phyloP scores from a whole-genome alignment of 2,329 filamentous ascomycete genomes.

The Cladosporium cucumerinum region DNA sequence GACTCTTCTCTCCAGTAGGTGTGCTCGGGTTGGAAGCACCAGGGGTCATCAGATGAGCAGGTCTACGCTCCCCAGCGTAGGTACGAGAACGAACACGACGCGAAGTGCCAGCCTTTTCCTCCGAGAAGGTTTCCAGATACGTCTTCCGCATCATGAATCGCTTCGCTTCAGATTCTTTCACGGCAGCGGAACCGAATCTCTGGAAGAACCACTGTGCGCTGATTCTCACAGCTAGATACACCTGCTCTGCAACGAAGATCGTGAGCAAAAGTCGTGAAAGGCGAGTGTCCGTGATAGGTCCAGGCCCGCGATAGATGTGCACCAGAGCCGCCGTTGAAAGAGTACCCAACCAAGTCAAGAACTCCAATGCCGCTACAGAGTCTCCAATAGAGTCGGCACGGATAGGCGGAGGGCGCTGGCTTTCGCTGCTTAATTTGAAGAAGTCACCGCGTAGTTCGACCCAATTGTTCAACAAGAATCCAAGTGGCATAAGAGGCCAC shows the following conservation, averaged over 20 bases:
- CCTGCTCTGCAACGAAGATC: constrained; percentile 82
- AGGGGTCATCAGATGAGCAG: background rate
- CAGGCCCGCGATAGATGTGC: constrained; percentile 73
- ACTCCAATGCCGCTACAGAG: constrained; percentile 79
- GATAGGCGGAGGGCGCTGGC: constrained; percentile 84
- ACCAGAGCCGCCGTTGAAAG: constrained; percentile 83
- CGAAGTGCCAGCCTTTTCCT: constrained; percentile 40
- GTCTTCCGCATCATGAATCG: constrained; percentile 74
- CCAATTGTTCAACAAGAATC: constrained; percentile 94
- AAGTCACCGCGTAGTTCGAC: constrained; percentile 89
- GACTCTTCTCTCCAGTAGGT: constrained; percentile 1
- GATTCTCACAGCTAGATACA: constrained; percentile 73
- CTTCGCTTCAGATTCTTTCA: constrained; percentile 77
- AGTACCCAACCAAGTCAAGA: constrained; percentile 91
- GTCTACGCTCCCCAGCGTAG: constrained; percentile 10
- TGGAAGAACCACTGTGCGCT: constrained; percentile 66
- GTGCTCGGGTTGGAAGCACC: constrained; percentile 2
- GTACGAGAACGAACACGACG: constrained; percentile 5
- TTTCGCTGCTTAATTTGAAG: constrained; percentile 86
- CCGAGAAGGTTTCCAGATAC: constrained; percentile 69
- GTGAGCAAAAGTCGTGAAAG: constrained; percentile 74
- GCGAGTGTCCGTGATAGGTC: constrained; percentile 59
- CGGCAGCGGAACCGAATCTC: constrained; percentile 76
- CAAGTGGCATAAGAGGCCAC: constrained; percentile 87
- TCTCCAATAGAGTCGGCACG: constrained; percentile 91